A percentile compares a stretch with the other conserved stretches of the same genome.
These are phyloP conservation scores for Leccinum aurantiacum DNA, from an alignment of 768 basidiomycete genomes.

Conservation along the genomic window DNA sequence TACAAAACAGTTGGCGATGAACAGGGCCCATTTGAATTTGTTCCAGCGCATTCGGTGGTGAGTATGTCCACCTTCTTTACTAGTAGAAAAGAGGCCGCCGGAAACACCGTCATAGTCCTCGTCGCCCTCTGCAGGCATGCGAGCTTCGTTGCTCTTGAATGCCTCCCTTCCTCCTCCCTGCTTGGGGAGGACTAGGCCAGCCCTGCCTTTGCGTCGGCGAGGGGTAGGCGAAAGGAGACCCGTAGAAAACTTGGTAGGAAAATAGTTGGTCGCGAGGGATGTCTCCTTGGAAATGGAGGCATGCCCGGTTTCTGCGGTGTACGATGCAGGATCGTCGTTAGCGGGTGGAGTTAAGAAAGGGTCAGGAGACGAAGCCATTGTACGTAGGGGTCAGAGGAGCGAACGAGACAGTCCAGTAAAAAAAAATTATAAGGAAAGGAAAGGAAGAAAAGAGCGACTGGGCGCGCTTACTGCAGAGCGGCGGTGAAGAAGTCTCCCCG, in stretches of 20 bases:
- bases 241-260: constrained; percentile 72
- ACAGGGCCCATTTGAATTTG: constrained; percentile 80
- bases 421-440: neutral
- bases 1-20: constrained; percentile 51
- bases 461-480: neutral
- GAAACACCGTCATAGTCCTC: constrained; percentile 53
- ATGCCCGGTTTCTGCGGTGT: neutral
- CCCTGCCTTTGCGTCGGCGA: constrained; percentile 37
- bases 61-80: constrained; percentile 37
- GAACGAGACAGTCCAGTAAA: constrained; percentile 3
- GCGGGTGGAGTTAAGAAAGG: constrained; percentile 10
- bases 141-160: constrained; percentile 49
- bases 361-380: neutral
- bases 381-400: constrained; percentile 32
- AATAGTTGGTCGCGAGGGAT: constrained; percentile 67
- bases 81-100: constrained; percentile 38
- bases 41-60: constrained; percentile 66
- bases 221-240: constrained; percentile 42
- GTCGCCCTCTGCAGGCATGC: constrained; percentile 53
- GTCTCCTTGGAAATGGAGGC: constrained; percentile 7
- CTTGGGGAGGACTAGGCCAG: constrained; percentile 45
- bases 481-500: too few species aligned
- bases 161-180: constrained; percentile 73
- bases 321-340: neutral
- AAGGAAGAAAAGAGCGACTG: neutral